Evolutionary conservation across 805 yeast species (phyloP), one percentile per base, ranked within the genome.

Genomic region (Ogataea angusta): DNA sequence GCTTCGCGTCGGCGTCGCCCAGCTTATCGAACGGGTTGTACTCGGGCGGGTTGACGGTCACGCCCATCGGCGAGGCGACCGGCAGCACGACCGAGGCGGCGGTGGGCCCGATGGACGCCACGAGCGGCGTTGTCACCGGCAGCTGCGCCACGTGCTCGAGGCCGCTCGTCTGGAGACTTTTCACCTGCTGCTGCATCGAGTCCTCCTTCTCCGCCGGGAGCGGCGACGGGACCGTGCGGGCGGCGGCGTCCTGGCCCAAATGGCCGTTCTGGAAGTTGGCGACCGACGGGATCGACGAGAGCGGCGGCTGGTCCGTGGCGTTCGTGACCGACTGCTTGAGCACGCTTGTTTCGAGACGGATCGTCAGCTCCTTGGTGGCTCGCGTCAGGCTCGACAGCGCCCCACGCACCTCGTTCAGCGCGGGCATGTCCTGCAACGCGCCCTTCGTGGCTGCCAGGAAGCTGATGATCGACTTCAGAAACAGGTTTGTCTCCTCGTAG

Each of bases 331-430:
- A 45, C 14, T 56, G 56, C 28, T 63, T 63, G 45, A 63, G 76
- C 13, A 82, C 69, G 44, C 84, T 77, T 29, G 74, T 70, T 57
- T 90, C 96, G 30, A 90, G 65, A 51, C 86, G 70, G n/a, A 87
- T 80, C 0, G 97, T 89, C 12, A 91, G 84, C 56, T 91, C 98
- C 55, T 91, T 91, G 4, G 96, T 87, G 3, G 90, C 85, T 49
- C 87, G 80, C 0, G 97, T 90, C 43, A 91, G 68, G 26, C 80
- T 76, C 0, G 95, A 86, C 63, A 91, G 74, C 5, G 85, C 78
- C 6, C 90, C 81, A 43, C 95, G 69, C 5, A 83, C 82, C 41
- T 86, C 96, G 51, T 84, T 81, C 37, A 91, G 69, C 12, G 82
- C 74, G 0, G 95, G 90, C 42, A 88, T 70, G 48, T 86, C 96